Evolutionary conservation across 805 yeast species (phyloP), one percentile per base, ranked within the genome.

Genomic region (Barnettozyma sp.): DNA sequence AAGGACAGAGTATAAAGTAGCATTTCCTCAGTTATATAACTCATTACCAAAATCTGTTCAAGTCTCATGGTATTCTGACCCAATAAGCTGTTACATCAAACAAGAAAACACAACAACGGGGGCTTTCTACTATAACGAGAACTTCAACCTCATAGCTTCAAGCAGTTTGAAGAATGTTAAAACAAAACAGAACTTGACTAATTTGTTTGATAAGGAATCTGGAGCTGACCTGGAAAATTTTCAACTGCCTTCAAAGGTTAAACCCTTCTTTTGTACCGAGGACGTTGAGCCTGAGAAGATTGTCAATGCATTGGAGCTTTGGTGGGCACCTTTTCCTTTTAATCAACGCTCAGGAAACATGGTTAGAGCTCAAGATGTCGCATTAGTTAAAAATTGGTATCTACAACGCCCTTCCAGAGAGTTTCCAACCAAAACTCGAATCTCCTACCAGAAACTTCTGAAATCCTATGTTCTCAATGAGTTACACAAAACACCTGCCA

Each of bases 401-500:
- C 59, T 74, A 29, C 79, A 81, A 36, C 78, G 75, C 39, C 80
- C 88, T 2, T 69, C 76, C 13, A 64, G 70, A 7, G 60, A 62
- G 11, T 67, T 71, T 37, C 87, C 88, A 0, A 71, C 77, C 7
- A 92, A 92, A 54, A 86, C 84, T 0, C 71, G 88, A 27, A 75
- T 87, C 1, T 88, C 97, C 0, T 82, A 88, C 54, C 97, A 92
- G 55, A 85, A 86, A 55, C 65, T 92, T n/a, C 59, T 94, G 36
- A 92, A 92, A 53, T 67, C 71, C 2, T 63, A 73, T 48, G 88
- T 90, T 4, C 62, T 78, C 33, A 85, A 83, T 54, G 82, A 78
- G 38, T 62, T 92, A 20, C 84, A 78, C 39, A 66, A 65, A 16
- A 54, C 56, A 12, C 59, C 58, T 17, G 60, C 65, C 3, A 61